Percentiles rank a stretch among this genome's conserved stretches.
phyloP scores from a whole-genome alignment of 2,329 filamentous ascomycete species.

The Emergomyces orientalis region DNA sequence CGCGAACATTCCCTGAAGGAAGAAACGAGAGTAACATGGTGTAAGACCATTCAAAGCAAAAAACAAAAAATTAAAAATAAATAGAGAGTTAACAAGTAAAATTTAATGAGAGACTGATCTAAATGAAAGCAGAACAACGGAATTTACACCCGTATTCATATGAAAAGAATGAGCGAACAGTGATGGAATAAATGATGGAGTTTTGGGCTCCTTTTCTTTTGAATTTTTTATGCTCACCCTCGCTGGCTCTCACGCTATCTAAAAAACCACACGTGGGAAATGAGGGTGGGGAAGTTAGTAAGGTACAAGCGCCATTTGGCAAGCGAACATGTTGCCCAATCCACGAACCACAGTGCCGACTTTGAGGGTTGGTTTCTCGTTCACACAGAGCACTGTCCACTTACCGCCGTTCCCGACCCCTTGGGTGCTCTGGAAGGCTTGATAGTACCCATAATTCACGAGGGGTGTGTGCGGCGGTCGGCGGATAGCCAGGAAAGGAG shows the following conservation, averaged over 20 bases:
- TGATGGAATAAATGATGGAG: not conserved
- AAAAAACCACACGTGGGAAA: not conserved
- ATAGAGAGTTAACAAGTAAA: not conserved
- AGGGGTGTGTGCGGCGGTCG: not conserved
- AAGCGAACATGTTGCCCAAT: not conserved
- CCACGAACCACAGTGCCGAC: not conserved
- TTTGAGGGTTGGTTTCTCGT: not conserved
- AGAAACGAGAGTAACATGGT: conserved; percentile 5
- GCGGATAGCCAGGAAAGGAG: too few relatives aligned
- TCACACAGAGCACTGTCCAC: not conserved
- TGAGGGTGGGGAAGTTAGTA: not conserved
- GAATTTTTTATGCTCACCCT: not conserved
- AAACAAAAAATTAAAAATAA: not conserved
- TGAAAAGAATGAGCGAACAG: not conserved
- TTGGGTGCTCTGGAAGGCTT: not conserved
- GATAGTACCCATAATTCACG: not conserved
- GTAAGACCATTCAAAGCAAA: conserved; percentile 1
- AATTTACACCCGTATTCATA: not conserved
- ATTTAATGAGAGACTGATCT: not conserved
- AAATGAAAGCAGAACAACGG: not conserved
- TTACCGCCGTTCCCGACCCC: not conserved
- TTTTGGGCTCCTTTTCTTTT: not conserved
- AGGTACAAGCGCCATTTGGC: not conserved
- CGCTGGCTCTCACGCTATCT: not conserved
- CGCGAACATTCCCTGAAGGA: not conserved